Conservation (phyloP, 2,329 filamentous ascomycete genomes). For the Penicillium paneum region DNA sequence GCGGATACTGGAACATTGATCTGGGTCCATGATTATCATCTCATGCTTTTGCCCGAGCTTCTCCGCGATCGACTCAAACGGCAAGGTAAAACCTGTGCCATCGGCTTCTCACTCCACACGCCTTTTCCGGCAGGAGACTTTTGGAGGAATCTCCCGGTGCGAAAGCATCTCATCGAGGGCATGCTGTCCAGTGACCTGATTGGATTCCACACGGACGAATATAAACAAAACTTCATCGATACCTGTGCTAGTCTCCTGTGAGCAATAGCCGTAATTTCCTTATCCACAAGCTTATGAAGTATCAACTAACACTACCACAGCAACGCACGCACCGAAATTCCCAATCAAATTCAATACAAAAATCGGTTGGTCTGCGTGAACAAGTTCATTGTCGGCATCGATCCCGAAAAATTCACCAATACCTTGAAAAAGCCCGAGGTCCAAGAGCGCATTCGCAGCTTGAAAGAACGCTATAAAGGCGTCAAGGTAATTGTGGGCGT, state of each 20-base stretch:
- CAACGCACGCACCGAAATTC: conserved; percentile 58
- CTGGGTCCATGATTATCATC: conserved; percentile 95
- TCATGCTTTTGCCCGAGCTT: conserved; percentile 92
- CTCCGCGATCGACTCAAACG: conserved; percentile 69
- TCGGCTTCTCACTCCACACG: conserved; percentile 93
- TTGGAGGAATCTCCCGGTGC: conserved; percentile 83
- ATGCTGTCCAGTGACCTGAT: conserved; percentile 85
- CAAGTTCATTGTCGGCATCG: conserved; percentile 92
- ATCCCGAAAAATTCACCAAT: conserved; percentile 88
- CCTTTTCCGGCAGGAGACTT: conserved; percentile 92
- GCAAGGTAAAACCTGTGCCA: conserved; percentile 76
- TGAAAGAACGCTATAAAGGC: conserved; percentile 80
- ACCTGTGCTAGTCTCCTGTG: conserved; percentile 81
- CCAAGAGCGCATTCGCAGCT: conserved; percentile 71
- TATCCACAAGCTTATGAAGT: background rate
- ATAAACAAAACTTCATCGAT: conserved; percentile 85
- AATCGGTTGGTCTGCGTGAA: conserved; percentile 79
- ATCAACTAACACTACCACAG: conserved; percentile 19
- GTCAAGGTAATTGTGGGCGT: conserved; percentile 91
- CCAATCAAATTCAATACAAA: conserved; percentile 81
- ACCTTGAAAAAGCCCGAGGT: conserved; percentile 74
- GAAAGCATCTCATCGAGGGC: conserved; percentile 76
- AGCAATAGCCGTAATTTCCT: conserved; percentile 26
- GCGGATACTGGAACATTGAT: conserved; percentile 83
- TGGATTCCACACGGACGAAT: conserved; percentile 98